Base-by-base conservation (phyloP, 192 early-diverging fungal species). In the Obelidium mucronatum region DNA sequence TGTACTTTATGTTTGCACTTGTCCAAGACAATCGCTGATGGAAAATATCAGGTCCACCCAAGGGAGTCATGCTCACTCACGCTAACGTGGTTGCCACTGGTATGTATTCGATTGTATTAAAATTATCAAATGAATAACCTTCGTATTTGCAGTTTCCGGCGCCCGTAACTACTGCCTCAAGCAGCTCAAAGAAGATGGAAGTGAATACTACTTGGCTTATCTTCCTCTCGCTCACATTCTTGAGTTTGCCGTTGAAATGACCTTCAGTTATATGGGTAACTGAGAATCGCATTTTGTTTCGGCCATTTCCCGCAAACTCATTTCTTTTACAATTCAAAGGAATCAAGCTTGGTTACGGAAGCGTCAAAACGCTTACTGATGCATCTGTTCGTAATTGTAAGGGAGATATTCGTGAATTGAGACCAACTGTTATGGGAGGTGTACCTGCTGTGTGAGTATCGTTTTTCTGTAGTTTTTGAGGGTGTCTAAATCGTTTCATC, bases 211-310 rank as follows among this genome's bases (percentile, higher is more conserved):
- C 77, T 70, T 83, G 40, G 70, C 73, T 15, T 97, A 94, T 72
- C 80, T 97, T 74, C 96, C 96, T 26, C 84, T 95, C 44, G 93
- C 95, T 69, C 96, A 98, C 78, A 90, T 98, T 37, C 82, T 97
- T 44, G 95, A 96, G 83, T 95, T 96, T 76, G 81, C 91, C 37
- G 90, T 95, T 71, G 96, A 96, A 80, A 76, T 94, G 68, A 93
- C 88, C 78, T 85, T 52, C 24, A n/a, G 80, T 28, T 77, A 77
- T 44, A 13, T 33, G 67, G 91, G 87, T 39, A 39, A 39, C 6
- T 58, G 24, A 24, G 55, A 48, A 48, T 48, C 19, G 44, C 11
- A 15, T 48, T 0, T 6, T 48, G 19, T 0, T 48, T 48, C 11
- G 19, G 44, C n/a, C n/a, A n/a, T n/a, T n/a, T n/a, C n/a, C n/a